A percentile compares a stretch with the other conserved stretches of the same genome.
Conservation (phyloP, 2,329 filamentous ascomycete genomes). For the Corynespora cassiicola region DNA sequence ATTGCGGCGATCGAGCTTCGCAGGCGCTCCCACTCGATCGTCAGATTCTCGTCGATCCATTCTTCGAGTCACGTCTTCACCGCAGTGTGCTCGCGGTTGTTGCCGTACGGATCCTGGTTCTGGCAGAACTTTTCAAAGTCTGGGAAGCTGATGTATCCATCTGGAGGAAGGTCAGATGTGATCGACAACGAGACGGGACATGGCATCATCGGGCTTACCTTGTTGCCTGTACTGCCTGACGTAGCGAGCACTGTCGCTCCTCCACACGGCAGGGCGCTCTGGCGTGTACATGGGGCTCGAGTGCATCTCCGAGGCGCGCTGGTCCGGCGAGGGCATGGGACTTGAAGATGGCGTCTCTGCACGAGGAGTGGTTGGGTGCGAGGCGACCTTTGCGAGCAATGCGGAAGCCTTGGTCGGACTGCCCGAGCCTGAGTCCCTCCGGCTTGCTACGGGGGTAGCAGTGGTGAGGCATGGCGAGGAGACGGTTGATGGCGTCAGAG, state of each 20-base stretch:
- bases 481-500: conserved; percentile 53
- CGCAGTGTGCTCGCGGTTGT: conserved; percentile 32
- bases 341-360: conserved; percentile 40
- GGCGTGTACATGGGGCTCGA: conserved; percentile 31
- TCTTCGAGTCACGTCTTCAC: conserved; percentile 39
- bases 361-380: conserved; percentile 48
- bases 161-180: conserved; percentile 33
- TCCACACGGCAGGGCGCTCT: conserved; percentile 41
- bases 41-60: conserved; percentile 3
- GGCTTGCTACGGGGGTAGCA: conserved; percentile 45
- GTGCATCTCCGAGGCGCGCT: conserved; percentile 26
- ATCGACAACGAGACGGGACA: too few species aligned
- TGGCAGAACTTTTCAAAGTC: conserved; percentile 71
- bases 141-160: conserved; percentile 75
- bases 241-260: conserved; percentile 46
- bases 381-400: conserved; percentile 52
- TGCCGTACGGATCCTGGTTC: conserved; percentile 35
- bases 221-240: conserved; percentile 44
- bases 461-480: conserved; percentile 53
- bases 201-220: too few species aligned
- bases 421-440: conserved; percentile 49
- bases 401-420: conserved; percentile 50
- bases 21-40: conserved; percentile 9
- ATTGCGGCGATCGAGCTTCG: conserved; percentile 7
- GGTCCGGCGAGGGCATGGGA: conserved; percentile 35